phyloP scores from a whole-genome alignment of 2,329 filamentous ascomycete species.

The Fusarium nisikadoi region DNA sequence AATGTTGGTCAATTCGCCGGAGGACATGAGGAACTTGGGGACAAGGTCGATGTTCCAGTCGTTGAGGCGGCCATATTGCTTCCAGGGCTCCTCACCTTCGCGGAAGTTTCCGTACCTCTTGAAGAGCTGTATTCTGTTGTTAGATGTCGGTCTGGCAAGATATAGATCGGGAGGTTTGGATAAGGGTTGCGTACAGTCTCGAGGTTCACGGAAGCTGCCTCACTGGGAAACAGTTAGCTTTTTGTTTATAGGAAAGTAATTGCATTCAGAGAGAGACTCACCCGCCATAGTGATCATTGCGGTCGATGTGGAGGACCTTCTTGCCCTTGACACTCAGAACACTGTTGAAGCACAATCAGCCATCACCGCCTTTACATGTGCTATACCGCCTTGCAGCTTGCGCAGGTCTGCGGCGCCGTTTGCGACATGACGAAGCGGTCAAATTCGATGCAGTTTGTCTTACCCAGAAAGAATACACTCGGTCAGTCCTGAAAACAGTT shows the following conservation, averaged over 20 bases:
- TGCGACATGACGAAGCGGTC: conserved; percentile 6
- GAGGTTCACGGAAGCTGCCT: conserved; percentile 96
- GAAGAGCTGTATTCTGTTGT: conserved; percentile 74
- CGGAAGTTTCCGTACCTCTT: conserved; percentile 92
- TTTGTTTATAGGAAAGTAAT: neutral
- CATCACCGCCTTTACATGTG: conserved; percentile 38
- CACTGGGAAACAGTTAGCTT: conserved; percentile 59
- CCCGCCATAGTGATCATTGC: conserved; percentile 99
- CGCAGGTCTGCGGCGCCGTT: conserved; percentile 3
- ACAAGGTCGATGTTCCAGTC: conserved; percentile 99
- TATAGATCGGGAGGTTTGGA: conserved; percentile 25
- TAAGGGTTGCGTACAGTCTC: conserved; percentile 74
- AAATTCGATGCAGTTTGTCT: conserved; percentile 39
- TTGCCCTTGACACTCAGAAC: conserved; percentile 98
- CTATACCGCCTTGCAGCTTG: conserved; percentile 23
- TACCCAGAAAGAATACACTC: conserved; percentile 99
- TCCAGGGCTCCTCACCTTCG: conserved; percentile 90
- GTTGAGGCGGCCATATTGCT: conserved; percentile 94
- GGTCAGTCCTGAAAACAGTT: conserved; percentile 77
- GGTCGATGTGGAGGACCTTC: conserved; percentile 98
- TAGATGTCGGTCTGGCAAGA: conserved; percentile 36
- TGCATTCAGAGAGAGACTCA: conserved; percentile 59
- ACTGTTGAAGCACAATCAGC: conserved; percentile 52
- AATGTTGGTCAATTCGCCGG: conserved; percentile 98
- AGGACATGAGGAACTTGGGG: conserved; percentile 98